phyloP scores from a whole-genome alignment of 257 asterid genomes.

The Solanum dulcamara region DNA sequence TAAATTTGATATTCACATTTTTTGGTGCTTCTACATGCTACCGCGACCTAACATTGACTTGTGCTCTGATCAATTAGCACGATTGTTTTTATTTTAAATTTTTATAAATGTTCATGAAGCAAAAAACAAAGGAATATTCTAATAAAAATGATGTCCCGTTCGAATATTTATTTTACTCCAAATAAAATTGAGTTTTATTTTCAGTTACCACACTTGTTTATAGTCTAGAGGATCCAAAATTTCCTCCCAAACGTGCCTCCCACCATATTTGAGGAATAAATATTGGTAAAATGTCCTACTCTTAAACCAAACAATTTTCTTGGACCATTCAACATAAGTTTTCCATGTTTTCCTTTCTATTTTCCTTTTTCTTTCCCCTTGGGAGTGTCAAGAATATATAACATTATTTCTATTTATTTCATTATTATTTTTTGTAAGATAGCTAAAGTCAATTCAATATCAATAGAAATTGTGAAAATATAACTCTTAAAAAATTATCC shows the following conservation, averaged over 20 bases:
- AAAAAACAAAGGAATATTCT: not conserved
- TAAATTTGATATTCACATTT: not conserved
- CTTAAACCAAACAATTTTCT: not conserved
- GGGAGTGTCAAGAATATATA: not conserved
- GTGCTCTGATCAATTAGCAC: not conserved
- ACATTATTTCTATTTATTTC: not conserved
- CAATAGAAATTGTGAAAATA: not conserved
- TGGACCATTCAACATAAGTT: not conserved
- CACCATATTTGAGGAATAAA: not conserved
- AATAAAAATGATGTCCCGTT: not conserved
- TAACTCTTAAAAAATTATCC: not conserved
- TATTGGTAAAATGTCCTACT: slow-evolving; percentile 2
- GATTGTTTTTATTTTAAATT: not conserved
- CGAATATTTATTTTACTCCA: not conserved
- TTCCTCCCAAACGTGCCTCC: slow-evolving; percentile 1
- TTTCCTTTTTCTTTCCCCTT: not conserved
- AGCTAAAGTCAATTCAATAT: not conserved
- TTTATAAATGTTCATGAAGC: not conserved
- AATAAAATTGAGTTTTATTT: not conserved
- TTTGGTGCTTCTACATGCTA: not conserved
- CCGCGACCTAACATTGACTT: not conserved
- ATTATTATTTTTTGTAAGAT: not conserved
- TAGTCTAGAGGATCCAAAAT: not conserved
- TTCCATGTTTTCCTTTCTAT: not conserved
- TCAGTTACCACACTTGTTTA: not conserved